Base-by-base conservation (phyloP, 2,329 filamentous ascomycete genomes). In the Xylariales sp. region DNA sequence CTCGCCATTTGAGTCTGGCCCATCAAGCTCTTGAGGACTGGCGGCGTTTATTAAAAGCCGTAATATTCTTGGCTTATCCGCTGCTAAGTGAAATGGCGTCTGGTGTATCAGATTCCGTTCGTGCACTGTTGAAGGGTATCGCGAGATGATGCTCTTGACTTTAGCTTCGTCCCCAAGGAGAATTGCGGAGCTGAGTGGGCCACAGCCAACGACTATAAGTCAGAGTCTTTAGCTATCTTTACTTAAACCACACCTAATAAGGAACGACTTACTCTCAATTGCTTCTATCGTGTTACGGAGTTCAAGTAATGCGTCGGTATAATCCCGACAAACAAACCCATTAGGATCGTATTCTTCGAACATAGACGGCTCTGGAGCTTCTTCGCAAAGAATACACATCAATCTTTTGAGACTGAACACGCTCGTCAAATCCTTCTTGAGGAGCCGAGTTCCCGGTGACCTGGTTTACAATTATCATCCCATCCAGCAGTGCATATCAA, bases 201-300 rank as follows among this genome's bases (percentile, higher is more conserved):
- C 58, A 7, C 58, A 61, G 16, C 48, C 48, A 8, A 61, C 16
- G 5, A 61, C 58, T 61, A 23, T 23, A 45, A 45, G 48, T 53
- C 45, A 18, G 2, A 43, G 7, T 8, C 10, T 23, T 55, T 8
- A 55, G 53, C 36, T 43, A 16, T 43, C 32, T 28, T 1, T 18
- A 30, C 18, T 55, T 43, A 28, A 5, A 8, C 7, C 1, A 2
- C 2, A 16, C 5, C 36, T 43, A 23, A 14, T 8, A 3, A 28
- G n/a, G 18, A 28, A 30, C 30, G 8, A 18, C 53, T 7, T 55
- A 55, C 53, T 28, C 8, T 55, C 36, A 16, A 30, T 16, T 7
- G 36, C 36, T 30, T 55, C 18, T 9, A 16, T 55, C 1, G 36
- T 28, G 18, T 16, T 28, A 16, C 12, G 53, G 36, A 43, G 53